Percentiles rank a stretch among this genome's conserved stretches.
Evolutionary conservation across 176 grass and related monocot species (phyloP).

Genomic region (Musa acuminata): DNA sequence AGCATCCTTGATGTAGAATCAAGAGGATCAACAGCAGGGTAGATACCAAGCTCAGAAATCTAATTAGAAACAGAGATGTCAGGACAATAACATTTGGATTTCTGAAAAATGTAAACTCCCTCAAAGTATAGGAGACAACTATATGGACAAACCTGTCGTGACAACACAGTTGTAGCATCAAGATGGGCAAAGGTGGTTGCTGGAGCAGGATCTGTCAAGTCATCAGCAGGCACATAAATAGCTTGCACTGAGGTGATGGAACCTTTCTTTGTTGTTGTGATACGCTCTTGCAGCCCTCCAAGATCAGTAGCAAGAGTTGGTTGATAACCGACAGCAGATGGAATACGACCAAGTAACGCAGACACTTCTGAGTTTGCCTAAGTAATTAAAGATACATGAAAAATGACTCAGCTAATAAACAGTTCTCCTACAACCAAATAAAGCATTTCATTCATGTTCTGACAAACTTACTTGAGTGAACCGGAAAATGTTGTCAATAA

Average conservation of each 20-base stretch:
- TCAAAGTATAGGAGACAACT: too few relatives aligned
- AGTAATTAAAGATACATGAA: not conserved
- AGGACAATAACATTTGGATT: not conserved
- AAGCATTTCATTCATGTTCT: too few relatives aligned
- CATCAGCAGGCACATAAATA: slow-evolving; percentile 31
- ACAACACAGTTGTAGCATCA: slow-evolving; percentile 21
- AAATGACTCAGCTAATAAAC: not conserved
- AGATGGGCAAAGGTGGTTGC: slow-evolving; percentile 30
- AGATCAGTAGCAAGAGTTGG: slow-evolving; percentile 23
- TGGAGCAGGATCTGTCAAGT: slow-evolving; percentile 29
- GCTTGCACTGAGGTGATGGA: slow-evolving; percentile 29
- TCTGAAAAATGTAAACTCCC: not conserved
- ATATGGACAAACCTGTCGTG: slow-evolving; percentile 2
- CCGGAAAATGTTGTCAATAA: slow-evolving; percentile 31
- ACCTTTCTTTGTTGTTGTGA: slow-evolving; percentile 22
- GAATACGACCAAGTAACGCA: slow-evolving; percentile 25
- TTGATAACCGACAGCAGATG: slow-evolving; percentile 29
- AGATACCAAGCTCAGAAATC: slow-evolving; percentile 29
- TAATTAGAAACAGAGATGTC: not conserved
- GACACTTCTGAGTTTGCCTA: slow-evolving; percentile 28
- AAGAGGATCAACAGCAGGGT: slow-evolving; percentile 33
- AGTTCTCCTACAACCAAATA: too few relatives aligned
- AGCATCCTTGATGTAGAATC: slow-evolving; percentile 33
- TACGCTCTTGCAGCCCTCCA: slow-evolving; percentile 28
- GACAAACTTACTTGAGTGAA: slow-evolving; percentile 15